Conservation (phyloP, 331 rosid genomes). For the Rosa hybrid region DNA sequence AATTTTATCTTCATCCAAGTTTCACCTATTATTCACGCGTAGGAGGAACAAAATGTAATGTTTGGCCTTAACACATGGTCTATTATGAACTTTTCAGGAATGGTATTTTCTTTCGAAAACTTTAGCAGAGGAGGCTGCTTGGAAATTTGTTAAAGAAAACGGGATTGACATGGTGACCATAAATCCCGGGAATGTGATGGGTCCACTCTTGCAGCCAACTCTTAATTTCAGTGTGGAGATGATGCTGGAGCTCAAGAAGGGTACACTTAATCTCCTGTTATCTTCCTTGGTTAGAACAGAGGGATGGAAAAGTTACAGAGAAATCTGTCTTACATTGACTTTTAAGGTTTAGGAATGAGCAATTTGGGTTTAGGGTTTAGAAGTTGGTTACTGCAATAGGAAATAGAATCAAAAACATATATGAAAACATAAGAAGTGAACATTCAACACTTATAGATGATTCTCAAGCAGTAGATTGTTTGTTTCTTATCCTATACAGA, state of each 20-base stretch:
- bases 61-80: neutral
- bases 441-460: neutral
- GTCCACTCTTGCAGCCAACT: constrained; percentile 33
- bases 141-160: constrained; percentile 24
- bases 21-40: too few relatives aligned
- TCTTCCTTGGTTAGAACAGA: neutral
- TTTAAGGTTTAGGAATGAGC: neutral
- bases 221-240: neutral
- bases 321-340: neutral
- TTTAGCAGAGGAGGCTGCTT: constrained; percentile 33
- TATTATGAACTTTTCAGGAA: constrained; percentile 4
- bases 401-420: neutral
- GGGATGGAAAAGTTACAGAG: neutral
- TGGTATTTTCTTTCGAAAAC: constrained; percentile 30
- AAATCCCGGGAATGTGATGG: constrained; percentile 13
- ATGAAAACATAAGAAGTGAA: too few relatives aligned
- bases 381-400: neutral
- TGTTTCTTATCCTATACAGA: neutral
- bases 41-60: too few relatives aligned
- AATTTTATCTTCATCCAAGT: too few relatives aligned
- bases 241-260: constrained; percentile 17
- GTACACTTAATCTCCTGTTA: constrained; percentile 10
- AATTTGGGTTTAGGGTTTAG: neutral
- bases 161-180: constrained; percentile 27
- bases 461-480: neutral